Percentiles rank a stretch among this genome's conserved stretches.
Evolutionary conservation across 2,329 filamentous ascomycete genomes (phyloP).

Genomic region (Cladosporium sp.): DNA sequence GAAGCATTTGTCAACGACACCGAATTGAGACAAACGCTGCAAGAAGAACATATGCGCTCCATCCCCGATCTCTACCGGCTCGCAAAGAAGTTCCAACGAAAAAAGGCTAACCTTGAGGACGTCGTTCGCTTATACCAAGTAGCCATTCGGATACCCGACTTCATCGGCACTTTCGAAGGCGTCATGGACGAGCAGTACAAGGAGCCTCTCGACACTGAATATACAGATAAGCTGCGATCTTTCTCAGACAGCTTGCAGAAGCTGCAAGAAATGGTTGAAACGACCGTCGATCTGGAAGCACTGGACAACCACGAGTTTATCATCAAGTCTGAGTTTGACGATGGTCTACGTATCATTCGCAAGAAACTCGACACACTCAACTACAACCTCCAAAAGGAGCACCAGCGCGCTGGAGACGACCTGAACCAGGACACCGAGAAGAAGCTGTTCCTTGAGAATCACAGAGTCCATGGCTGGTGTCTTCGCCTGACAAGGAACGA

Average conservation of each 20-base stretch:
- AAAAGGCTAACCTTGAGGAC: slow-evolving; percentile 87
- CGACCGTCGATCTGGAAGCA: slow-evolving; percentile 91
- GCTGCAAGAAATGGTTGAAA: slow-evolving; percentile 96
- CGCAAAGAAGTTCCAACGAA: slow-evolving; percentile 90
- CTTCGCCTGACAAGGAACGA: slow-evolving; percentile 89
- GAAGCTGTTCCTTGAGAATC: slow-evolving; percentile 96
- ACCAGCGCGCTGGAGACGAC: slow-evolving; percentile 70
- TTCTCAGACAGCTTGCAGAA: slow-evolving; percentile 76
- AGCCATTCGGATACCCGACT: slow-evolving; percentile 82
- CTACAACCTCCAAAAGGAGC: slow-evolving; percentile 78
- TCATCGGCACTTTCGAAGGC: slow-evolving; percentile 81
- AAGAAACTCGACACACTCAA: slow-evolving; percentile 84
- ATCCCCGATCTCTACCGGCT: slow-evolving; percentile 93
- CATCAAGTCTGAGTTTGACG: slow-evolving; percentile 97
- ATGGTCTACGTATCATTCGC: slow-evolving; percentile 78
- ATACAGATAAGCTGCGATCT: slow-evolving; percentile 73
- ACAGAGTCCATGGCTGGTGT: slow-evolving; percentile 94
- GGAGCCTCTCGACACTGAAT: slow-evolving; percentile 77
- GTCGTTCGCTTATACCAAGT: slow-evolving; percentile 95
- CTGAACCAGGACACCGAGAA: slow-evolving; percentile 92
- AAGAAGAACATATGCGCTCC: slow-evolving; percentile 88
- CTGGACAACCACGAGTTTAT: slow-evolving; percentile 97
- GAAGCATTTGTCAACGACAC: slow-evolving; percentile 94
- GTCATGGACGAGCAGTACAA: slow-evolving; percentile 96
- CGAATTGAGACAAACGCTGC: slow-evolving; percentile 88